Percentiles rank a stretch among this genome's conserved stretches.
Conservation (phyloP, 768 basidiomycete genomes). For the Termitomyces titanicus region DNA sequence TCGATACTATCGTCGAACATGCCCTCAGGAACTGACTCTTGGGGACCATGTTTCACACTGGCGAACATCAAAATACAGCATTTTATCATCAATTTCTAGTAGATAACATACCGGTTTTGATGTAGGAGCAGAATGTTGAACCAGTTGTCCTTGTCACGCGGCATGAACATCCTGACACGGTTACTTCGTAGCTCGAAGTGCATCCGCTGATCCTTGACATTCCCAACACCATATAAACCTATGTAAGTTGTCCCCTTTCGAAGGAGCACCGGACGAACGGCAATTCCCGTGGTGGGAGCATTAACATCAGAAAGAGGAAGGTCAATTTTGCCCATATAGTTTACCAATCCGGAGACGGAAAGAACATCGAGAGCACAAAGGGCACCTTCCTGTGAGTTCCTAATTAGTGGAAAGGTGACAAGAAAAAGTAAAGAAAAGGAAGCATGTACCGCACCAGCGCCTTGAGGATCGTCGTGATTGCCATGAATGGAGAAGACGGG, state of each 20-base stretch:
- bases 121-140: conserved; percentile 93
- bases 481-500: conserved; percentile 99
- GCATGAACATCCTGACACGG: conserved; percentile 95
- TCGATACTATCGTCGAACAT: conserved; percentile 96
- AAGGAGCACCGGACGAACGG: conserved; percentile 86
- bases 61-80: not conserved
- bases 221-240: conserved; percentile 95
- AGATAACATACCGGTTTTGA: conserved; percentile 79
- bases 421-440: not conserved
- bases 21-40: conserved; percentile 92
- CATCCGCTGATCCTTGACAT: conserved; percentile 95
- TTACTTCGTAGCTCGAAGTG: conserved; percentile 94
- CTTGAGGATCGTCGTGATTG: conserved; percentile 99
- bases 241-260: conserved; percentile 83
- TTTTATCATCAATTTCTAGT: not conserved
- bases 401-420: not conserved
- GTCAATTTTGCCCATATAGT: conserved; percentile 98
- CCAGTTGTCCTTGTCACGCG: conserved; percentile 86
- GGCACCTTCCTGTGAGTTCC: conserved; percentile 78
- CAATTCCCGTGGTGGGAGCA: conserved; percentile 69
- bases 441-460: conserved; percentile 75
- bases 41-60: conserved; percentile 92
- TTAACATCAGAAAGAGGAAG: conserved; percentile 71
- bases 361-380: conserved; percentile 93
- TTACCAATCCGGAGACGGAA: conserved; percentile 89